phyloP scores from a whole-genome alignment of 2,329 filamentous ascomycete genomes.

The Penicillium sp. region DNA sequence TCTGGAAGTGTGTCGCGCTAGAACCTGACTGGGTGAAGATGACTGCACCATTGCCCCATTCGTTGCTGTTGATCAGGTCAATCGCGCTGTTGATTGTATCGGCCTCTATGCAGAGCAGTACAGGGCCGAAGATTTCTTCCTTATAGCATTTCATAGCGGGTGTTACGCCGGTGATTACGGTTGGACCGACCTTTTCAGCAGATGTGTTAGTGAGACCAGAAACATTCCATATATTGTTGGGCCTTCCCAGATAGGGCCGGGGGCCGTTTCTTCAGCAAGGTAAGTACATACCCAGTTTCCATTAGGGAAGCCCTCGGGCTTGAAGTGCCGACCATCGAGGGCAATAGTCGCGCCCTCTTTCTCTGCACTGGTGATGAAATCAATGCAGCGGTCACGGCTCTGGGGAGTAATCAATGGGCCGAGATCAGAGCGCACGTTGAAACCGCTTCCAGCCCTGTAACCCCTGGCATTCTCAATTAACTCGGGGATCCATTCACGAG shows the following conservation, averaged over 20 bases:
- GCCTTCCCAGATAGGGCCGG: no score
- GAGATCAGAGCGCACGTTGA: slow-evolving; percentile 56
- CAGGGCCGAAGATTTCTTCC: slow-evolving; percentile 62
- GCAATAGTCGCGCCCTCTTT: slow-evolving; percentile 59
- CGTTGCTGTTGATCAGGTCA: slow-evolving; percentile 58
- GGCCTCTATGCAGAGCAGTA: slow-evolving; percentile 57
- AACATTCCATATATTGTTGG: no score
- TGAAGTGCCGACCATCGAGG: slow-evolving; percentile 40
- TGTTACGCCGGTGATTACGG: slow-evolving; percentile 59
- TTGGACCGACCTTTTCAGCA: slow-evolving; percentile 38
- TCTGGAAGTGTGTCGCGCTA: slow-evolving; percentile 57
- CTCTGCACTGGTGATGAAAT: slow-evolving; percentile 55
- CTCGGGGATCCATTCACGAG: slow-evolving; percentile 58
- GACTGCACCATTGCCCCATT: slow-evolving; percentile 61
- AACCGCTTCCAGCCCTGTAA: slow-evolving; percentile 56
- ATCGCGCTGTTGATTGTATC: slow-evolving; percentile 58
- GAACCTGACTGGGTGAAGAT: slow-evolving; percentile 59
- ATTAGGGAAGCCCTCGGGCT: slow-evolving; percentile 2
- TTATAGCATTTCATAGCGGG: slow-evolving; percentile 61
- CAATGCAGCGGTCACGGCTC: slow-evolving; percentile 57
- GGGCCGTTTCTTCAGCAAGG: no score
- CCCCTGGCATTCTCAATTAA: slow-evolving; percentile 56
- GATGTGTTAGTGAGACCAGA: background rate
- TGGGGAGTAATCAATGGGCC: slow-evolving; percentile 59
- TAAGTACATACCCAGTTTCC: slow-evolving; percentile 1